Evolutionary conservation across 208 protist genomes (phyloP).

Genomic region (Crithidia acanthocephali): DNA sequence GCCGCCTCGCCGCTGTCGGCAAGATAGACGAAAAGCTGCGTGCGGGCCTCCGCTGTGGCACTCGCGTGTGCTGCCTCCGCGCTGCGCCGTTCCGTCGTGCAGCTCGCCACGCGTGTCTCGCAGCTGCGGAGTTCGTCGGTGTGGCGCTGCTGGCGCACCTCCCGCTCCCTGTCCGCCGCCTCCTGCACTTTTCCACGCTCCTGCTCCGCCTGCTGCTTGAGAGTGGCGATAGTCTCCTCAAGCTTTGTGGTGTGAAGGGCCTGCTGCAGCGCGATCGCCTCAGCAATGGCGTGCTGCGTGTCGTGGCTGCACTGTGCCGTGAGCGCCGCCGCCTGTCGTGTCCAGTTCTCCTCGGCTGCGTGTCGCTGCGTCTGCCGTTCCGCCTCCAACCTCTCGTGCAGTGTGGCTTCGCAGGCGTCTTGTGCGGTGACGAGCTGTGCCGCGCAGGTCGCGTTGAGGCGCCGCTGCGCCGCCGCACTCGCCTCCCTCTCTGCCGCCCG

Average conservation of each 20-base stretch:
- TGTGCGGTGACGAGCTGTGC: slow-evolving; percentile 9
- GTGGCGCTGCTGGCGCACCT: slow-evolving; percentile 1
- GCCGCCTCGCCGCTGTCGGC: slow-evolving; percentile 13
- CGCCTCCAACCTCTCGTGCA: slow-evolving; percentile 1
- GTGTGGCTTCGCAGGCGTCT: not conserved
- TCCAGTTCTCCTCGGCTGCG: not conserved
- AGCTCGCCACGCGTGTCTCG: not conserved
- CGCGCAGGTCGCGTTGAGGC: slow-evolving; percentile 10
- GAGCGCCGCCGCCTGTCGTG: slow-evolving; percentile 4
- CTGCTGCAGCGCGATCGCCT: not conserved
- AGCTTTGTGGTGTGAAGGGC: not conserved
- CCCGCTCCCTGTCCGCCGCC: not conserved
- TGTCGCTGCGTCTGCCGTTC: slow-evolving; percentile 17
- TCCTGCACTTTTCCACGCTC: not conserved
- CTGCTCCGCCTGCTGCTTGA: not conserved
- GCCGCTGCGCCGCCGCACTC: slow-evolving; percentile 1
- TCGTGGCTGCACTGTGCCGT: slow-evolving; percentile 16
- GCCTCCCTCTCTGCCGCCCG: slow-evolving; percentile 1
- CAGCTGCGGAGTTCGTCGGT: slow-evolving; percentile 9
- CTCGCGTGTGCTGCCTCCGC: slow-evolving; percentile 1
- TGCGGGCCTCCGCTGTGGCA: not conserved
- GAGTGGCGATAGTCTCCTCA: not conserved
- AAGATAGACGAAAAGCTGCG: slow-evolving; percentile 6
- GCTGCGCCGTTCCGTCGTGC: not conserved
- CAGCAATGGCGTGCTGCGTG: slow-evolving; percentile 4